Conservation (phyloP, 768 basidiomycete genomes). For the Tricholoma sp. region DNA sequence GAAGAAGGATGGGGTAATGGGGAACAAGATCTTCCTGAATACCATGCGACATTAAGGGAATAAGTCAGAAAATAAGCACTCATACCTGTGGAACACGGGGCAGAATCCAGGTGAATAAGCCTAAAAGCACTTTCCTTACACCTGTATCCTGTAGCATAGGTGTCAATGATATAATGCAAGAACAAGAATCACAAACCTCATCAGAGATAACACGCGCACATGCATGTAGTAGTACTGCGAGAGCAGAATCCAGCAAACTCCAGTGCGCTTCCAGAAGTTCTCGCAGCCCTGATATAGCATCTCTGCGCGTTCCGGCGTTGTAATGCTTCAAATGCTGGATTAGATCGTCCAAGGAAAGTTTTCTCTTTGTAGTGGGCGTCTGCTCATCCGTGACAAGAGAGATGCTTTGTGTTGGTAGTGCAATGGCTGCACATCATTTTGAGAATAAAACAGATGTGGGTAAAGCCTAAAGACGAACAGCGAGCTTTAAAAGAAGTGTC, state of each 20-base stretch:
- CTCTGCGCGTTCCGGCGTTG: constrained; percentile 70
- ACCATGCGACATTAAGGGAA: not conserved
- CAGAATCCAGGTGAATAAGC: constrained; percentile 72
- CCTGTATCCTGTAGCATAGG: constrained; percentile 55
- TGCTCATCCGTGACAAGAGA: constrained; percentile 45
- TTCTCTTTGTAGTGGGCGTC: constrained; percentile 71
- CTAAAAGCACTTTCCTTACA: constrained; percentile 69
- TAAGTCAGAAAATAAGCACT: not conserved
- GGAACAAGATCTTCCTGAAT: constrained; percentile 65
- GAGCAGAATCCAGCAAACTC: constrained; percentile 42
- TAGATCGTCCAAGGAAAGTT: constrained; percentile 73
- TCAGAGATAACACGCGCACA: constrained; percentile 75
- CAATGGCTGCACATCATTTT: constrained; percentile 59
- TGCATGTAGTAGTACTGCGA: constrained; percentile 53
- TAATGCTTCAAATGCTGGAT: constrained; percentile 80
- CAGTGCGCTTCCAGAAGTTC: constrained; percentile 68
- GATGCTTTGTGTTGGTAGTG: constrained; percentile 82
- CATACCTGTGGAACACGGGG: constrained; percentile 48
- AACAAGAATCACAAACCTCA: constrained; percentile 48
- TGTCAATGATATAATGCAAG: constrained; percentile 3
- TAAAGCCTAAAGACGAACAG: constrained; percentile 46
- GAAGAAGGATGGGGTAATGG: constrained; percentile 68
- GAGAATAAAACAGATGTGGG: constrained; percentile 1
- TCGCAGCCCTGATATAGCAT: constrained; percentile 67
- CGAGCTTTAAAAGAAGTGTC: constrained; percentile 96